phyloP scores from a whole-genome alignment of 2,329 filamentous ascomycete species.

The Diaporthe aspalathi region DNA sequence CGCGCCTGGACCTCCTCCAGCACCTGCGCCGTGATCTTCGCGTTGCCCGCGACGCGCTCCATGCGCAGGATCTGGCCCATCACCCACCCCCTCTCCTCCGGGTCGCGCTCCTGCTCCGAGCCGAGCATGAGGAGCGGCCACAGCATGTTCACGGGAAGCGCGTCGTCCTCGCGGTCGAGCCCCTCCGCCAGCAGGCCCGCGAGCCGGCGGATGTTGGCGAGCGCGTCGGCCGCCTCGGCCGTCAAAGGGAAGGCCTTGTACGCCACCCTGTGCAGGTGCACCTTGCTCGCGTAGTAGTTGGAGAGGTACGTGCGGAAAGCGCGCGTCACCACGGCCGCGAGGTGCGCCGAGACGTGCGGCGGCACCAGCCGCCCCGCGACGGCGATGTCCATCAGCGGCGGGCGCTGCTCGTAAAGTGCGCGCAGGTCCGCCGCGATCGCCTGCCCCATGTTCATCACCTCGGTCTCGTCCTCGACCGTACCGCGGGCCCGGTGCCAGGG shows the following conservation, averaged over 20 bases:
- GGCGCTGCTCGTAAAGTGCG: slow-evolving; percentile 61
- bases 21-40: slow-evolving; percentile 58
- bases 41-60: slow-evolving; percentile 58
- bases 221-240: slow-evolving; percentile 58
- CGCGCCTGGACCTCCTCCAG: slow-evolving; percentile 58
- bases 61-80: slow-evolving; percentile 59
- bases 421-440: slow-evolving; percentile 62
- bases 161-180: slow-evolving; percentile 52
- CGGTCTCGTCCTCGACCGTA: slow-evolving; percentile 68
- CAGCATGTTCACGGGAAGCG: slow-evolving; percentile 66
- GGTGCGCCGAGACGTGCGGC: slow-evolving; percentile 59
- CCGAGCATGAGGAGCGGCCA: slow-evolving; percentile 69
- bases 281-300: slow-evolving; percentile 66
- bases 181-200: slow-evolving; percentile 58
- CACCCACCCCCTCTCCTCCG: slow-evolving; percentile 62
- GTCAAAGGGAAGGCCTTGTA: slow-evolving; percentile 66
- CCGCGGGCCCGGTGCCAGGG: slow-evolving; percentile 66
- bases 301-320: slow-evolving; percentile 67
- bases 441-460: slow-evolving; percentile 66
- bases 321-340: slow-evolving; percentile 62
- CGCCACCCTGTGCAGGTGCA: slow-evolving; percentile 68
- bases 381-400: slow-evolving; percentile 67
- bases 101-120: slow-evolving; percentile 61
- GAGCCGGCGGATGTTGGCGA: slow-evolving; percentile 61
- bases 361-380: slow-evolving; percentile 62